These are phyloP conservation scores for Acanthamoeba castellanii DNA, from an alignment of 208 protist species.

Conservation along the genomic window DNA sequence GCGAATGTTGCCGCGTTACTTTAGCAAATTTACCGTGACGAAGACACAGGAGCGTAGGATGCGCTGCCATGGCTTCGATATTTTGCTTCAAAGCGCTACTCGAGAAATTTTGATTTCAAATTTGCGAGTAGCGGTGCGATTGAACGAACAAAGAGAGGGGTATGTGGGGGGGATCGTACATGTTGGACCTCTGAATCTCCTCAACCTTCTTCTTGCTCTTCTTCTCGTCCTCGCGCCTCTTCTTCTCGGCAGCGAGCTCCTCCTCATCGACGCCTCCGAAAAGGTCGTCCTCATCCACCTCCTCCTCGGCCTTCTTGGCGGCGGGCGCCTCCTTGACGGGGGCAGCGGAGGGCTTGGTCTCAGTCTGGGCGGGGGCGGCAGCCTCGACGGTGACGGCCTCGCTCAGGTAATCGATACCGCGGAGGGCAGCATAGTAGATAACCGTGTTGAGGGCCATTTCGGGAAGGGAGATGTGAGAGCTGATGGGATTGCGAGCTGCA, in stretches of 20 bases:
- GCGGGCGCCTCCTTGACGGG: slow-evolving; percentile 13
- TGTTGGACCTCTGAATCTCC: slow-evolving; percentile 79
- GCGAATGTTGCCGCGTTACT: background rate
- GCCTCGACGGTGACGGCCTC: slow-evolving; percentile 12
- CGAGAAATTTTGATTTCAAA: background rate
- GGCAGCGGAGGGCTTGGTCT: slow-evolving; percentile 60
- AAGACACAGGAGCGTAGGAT: slow-evolving; percentile 83
- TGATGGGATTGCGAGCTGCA: background rate
- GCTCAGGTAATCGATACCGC: background rate
- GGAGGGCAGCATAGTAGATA: slow-evolving; percentile 14
- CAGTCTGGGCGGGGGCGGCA: background rate
- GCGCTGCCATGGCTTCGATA: background rate
- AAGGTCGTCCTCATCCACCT: slow-evolving; percentile 84
- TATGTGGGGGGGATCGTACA: slow-evolving; percentile 88
- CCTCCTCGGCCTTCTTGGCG: slow-evolving; percentile 67
- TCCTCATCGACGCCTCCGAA: slow-evolving; percentile 81
- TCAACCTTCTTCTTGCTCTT: slow-evolving; percentile 76
- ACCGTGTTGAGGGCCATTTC: slow-evolving; percentile 4
- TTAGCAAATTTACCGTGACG: background rate
- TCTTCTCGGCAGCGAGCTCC: slow-evolving; percentile 76
- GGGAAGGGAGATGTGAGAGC: background rate
- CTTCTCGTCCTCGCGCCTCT: slow-evolving; percentile 74
- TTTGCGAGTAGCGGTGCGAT: too few species aligned
- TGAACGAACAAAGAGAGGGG: slow-evolving; percentile 68
- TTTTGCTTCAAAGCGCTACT: background rate